Evolutionary conservation across 441 rosid species (phyloP).

Genomic region (Adansonia madagascariensis): DNA sequence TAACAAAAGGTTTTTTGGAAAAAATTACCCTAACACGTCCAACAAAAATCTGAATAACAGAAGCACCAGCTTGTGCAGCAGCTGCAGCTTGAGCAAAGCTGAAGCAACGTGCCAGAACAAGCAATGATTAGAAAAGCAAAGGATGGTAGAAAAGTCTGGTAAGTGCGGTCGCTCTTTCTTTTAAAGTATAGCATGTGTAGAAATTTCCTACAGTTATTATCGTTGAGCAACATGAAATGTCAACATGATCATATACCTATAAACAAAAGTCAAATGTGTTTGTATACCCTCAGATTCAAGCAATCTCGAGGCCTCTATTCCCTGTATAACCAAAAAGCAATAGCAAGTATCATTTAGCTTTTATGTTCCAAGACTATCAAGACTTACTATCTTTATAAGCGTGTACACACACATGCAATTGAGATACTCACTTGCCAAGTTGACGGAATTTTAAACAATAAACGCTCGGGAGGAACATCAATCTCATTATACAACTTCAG

Average conservation of each 20-base stretch:
- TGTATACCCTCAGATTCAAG: constrained; percentile 94
- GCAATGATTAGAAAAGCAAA: constrained; percentile 12
- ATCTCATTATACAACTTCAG: constrained; percentile 66
- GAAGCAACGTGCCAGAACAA: constrained; percentile 34
- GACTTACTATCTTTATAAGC: background rate
- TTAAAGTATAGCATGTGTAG: background rate
- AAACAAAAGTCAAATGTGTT: constrained; percentile 90
- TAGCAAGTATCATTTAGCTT: constrained; percentile 14
- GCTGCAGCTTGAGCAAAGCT: constrained; percentile 99
- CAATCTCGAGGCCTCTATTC: constrained; percentile 93
- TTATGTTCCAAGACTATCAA: constrained; percentile 5
- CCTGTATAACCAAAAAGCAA: constrained; percentile 44
- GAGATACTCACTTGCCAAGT: constrained; percentile 85
- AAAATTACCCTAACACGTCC: constrained; percentile 82
- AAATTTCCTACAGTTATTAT: background rate
- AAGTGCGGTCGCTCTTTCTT: background rate
- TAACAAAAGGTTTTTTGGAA: background rate
- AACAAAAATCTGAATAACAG: constrained; percentile 93
- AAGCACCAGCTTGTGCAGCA: constrained; percentile 94
- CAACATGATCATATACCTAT: constrained; percentile 50
- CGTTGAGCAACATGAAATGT: background rate
- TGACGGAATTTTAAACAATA: constrained; percentile 87
- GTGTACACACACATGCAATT: background rate
- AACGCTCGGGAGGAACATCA: constrained; percentile 67
- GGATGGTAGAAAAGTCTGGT: background rate